Percentiles rank a stretch among this genome's conserved stretches.
Conservation (phyloP, 2,329 filamentous ascomycete species). For the Corynespora cassiicola region DNA sequence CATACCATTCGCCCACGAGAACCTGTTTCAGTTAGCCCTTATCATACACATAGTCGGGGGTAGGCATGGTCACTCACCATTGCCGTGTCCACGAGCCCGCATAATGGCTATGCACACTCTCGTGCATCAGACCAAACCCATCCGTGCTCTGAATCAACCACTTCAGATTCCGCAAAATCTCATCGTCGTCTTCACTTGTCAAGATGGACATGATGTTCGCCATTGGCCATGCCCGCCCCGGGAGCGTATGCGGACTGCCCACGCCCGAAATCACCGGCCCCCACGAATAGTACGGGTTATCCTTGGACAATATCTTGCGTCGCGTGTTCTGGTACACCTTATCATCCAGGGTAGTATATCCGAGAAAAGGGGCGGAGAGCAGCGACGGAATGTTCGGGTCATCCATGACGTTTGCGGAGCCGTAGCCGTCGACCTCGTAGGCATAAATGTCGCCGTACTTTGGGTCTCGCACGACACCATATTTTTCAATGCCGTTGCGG, state of each 20-base stretch:
- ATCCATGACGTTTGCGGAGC: constrained; percentile 67
- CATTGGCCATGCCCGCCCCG: constrained; percentile 58
- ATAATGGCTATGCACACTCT: constrained; percentile 54
- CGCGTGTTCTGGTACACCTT: constrained; percentile 54
- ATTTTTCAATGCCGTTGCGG: constrained; percentile 49
- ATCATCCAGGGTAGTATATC: constrained; percentile 54
- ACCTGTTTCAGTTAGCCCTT: constrained; percentile 30
- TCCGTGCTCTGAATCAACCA: constrained; percentile 55
- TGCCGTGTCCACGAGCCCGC: constrained; percentile 52
- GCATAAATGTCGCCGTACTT: constrained; percentile 51
- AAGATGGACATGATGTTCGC: constrained; percentile 56
- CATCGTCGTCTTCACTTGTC: constrained; percentile 54
- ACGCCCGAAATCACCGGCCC: constrained; percentile 54
- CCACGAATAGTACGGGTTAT: constrained; percentile 57
- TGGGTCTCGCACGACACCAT: constrained; percentile 46
- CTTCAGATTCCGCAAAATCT: constrained; percentile 50
- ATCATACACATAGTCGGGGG: neutral
- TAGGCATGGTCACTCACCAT: constrained; percentile 34
- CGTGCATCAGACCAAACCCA: constrained; percentile 57
- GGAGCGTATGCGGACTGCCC: constrained; percentile 54
- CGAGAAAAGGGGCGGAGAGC: constrained; percentile 68
- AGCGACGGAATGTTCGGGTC: constrained; percentile 74
- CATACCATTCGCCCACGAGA: constrained; percentile 60
- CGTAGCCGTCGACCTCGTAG: constrained; percentile 57
- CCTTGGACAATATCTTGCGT: constrained; percentile 46